These are phyloP conservation scores for Termitomyces bulborhizus DNA, from an alignment of 768 basidiomycete genomes.

Conservation along the genomic window DNA sequence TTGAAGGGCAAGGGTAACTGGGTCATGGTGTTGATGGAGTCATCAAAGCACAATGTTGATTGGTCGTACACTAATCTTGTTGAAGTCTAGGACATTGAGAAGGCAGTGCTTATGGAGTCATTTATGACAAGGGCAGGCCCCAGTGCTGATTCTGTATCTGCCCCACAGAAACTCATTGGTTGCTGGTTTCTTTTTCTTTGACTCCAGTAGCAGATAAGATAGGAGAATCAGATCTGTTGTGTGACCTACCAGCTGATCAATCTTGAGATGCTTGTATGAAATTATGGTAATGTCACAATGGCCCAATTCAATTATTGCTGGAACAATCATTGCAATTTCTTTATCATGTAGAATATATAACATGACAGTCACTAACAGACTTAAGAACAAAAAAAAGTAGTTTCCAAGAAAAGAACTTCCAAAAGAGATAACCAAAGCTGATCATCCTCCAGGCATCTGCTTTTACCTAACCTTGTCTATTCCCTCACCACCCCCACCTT, in stretches of 20 bases:
- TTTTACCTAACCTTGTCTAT: slow-evolving; percentile 19
- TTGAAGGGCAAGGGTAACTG: slow-evolving; percentile 83
- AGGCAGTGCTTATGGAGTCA: slow-evolving; percentile 70
- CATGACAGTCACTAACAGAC: too few species aligned
- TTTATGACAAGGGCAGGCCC: slow-evolving; percentile 54
- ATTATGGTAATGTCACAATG: too few species aligned
- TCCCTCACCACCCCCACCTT: slow-evolving; percentile 17
- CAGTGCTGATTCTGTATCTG: slow-evolving; percentile 42
- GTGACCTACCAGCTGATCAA: too few species aligned
- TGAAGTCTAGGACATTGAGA: slow-evolving; percentile 94
- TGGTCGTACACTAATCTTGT: slow-evolving; percentile 47
- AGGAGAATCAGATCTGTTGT: too few species aligned
- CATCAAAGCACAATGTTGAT: slow-evolving; percentile 35
- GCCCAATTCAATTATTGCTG: too few species aligned
- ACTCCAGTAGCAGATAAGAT: slow-evolving; percentile 13
- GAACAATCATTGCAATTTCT: too few species aligned
- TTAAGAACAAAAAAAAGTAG: too few species aligned
- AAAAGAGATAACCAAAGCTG: slow-evolving; percentile 8
- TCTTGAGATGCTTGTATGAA: too few species aligned
- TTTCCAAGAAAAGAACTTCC: too few species aligned
- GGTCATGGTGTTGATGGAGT: slow-evolving; percentile 80
- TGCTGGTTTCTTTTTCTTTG: too few species aligned
- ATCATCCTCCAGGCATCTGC: slow-evolving; percentile 7
- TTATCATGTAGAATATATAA: too few species aligned
- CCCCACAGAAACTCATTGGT: slow-evolving; percentile 45